A percentile compares a stretch with the other conserved stretches of the same genome.
These are phyloP conservation scores for Ganoderma resinaceum DNA, from an alignment of 1,284 basidiomycete species.

Conservation along the genomic window DNA sequence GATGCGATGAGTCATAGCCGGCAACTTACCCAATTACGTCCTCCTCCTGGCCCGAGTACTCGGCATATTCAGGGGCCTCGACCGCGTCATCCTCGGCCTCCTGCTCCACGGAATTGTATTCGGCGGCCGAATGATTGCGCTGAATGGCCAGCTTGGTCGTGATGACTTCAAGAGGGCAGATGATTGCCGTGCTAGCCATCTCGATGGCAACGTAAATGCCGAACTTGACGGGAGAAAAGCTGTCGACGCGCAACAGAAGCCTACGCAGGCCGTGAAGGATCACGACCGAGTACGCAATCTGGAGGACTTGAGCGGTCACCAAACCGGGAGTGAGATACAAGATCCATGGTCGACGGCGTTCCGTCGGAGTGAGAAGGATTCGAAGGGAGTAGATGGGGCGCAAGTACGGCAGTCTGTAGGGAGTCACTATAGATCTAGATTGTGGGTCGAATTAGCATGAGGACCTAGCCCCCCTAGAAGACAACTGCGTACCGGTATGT, in stretches of 20 bases:
- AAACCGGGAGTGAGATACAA: conserved; percentile 88
- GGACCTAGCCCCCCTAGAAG: conserved; percentile 5
- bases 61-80: conserved; percentile 66
- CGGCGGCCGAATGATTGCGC: conserved; percentile 78
- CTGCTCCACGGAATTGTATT: conserved; percentile 75
- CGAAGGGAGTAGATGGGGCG: conserved; percentile 68
- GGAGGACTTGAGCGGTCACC: conserved; percentile 70
- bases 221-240: conserved; percentile 52
- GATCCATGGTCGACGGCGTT: conserved; percentile 80
- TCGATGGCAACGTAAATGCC: conserved; percentile 68
- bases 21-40: conserved; percentile 83
- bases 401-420: conserved; percentile 79
- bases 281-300: conserved; percentile 74
- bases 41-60: conserved; percentile 81
- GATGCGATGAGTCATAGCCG: not conserved
- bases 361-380: conserved; percentile 82
- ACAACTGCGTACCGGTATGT: conserved; percentile 68
- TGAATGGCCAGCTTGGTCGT: conserved; percentile 83
- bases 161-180: conserved; percentile 87
- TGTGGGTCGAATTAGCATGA: not conserved
- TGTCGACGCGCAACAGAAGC: conserved; percentile 60
- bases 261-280: conserved; percentile 70
- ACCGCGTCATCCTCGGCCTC: conserved; percentile 73
- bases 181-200: conserved; percentile 65
- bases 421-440: conserved; percentile 83